phyloP scores from a whole-genome alignment of 1,284 basidiomycete genomes.

The Leccinum solheimii region DNA sequence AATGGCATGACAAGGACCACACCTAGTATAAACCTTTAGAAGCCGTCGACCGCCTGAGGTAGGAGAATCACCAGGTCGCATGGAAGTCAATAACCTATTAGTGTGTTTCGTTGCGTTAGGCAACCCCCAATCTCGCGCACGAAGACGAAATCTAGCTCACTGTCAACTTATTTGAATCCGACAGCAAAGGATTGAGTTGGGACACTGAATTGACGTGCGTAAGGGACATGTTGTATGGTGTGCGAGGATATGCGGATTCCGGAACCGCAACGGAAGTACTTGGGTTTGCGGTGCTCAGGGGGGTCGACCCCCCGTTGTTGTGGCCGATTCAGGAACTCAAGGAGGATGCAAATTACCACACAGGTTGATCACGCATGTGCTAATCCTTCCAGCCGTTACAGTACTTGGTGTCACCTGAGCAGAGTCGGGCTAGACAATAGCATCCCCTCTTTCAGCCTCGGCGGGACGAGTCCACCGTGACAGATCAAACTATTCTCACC shows the following conservation, averaged over 20 bases:
- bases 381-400: neutral
- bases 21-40: conserved; percentile 48
- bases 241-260: too few relatives aligned
- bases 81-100: conserved; percentile 79
- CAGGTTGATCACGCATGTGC: neutral
- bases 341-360: too few relatives aligned
- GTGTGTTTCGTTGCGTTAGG: conserved; percentile 36
- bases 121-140: neutral
- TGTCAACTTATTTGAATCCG: conserved; percentile 64
- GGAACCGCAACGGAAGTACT: too few relatives aligned
- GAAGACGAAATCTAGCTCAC: conserved; percentile 38
- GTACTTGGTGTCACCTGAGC: neutral
- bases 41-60: neutral
- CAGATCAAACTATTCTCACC: conserved; percentile 26
- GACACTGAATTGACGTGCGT: conserved; percentile 60
- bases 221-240: conserved; percentile 47
- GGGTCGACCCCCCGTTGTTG: too few relatives aligned
- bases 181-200: conserved; percentile 61
- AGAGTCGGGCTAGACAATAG: neutral
- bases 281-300: too few relatives aligned
- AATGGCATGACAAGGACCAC: conserved; percentile 78
- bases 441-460: neutral
- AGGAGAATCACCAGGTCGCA: conserved; percentile 61
- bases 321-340: too few relatives aligned
- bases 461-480: neutral